Evolutionary conservation across 2,329 filamentous ascomycete species (phyloP), one percentile per base, ranked within the genome.

Genomic region (Fusarium succisae): DNA sequence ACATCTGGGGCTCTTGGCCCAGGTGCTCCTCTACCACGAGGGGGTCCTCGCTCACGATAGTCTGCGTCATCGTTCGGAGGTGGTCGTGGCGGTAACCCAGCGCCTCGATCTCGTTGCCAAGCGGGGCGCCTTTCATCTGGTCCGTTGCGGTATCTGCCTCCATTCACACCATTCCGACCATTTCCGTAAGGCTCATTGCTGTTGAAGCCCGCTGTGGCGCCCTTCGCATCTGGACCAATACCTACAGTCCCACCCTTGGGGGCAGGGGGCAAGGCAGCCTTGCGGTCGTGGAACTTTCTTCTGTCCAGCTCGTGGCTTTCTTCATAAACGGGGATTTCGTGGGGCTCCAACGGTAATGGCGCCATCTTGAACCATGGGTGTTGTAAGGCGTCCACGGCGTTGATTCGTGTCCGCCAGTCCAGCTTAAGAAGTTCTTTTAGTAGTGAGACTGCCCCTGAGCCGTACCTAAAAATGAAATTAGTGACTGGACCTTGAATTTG

Each of bases 241-340:
- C 96, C 96, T 7, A 98, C 95, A 3, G 94, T 95, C 8, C 94
- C 96, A 18, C 95, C 96, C 76, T 96, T 95, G 1, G 96, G 96
- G 2, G 96, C 96, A 18, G 96, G 96, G 8, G 96, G 96, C 17
- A 96, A 88, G 28, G 92, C 93, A 28, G 93, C 93, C 79, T 94
- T 94, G 78, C 96, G 92, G 66, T 95, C 93, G 75, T 97, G 92
- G 77, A 95, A 96, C 83, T 96, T 97, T 81, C 95, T 91, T 57
- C 96, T 90, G 81, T 99, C 96, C n/a, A 98, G 87, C 82, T 99
- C 96, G 82, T 99, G 96, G 50, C 95, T 98, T 78, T 98, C 96
- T 80, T 97, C 94, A 79, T 98, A 98, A 22, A 86, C 89, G 5
- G 96, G 96, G n/a, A 99, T 89, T 57, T 98, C 95, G 73, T 93